Conservation (phyloP, 768 basidiomycete species). For the Boletus bicolor region DNA sequence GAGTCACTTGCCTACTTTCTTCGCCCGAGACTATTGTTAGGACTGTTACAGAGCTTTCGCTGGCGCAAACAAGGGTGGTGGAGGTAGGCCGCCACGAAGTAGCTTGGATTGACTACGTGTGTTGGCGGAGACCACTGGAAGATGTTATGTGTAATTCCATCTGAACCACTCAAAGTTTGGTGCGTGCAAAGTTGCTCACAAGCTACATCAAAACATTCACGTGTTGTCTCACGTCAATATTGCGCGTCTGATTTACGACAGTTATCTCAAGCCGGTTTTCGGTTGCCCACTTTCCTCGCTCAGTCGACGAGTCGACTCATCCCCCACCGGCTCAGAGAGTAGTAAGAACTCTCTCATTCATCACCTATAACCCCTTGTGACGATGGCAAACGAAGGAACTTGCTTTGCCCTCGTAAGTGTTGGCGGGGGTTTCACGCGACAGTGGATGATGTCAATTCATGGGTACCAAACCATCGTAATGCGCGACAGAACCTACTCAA, state of each 20-base stretch:
- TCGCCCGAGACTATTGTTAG: neutral
- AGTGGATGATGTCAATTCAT: neutral
- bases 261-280: neutral
- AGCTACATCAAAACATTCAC: neutral
- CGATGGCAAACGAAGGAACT: neutral
- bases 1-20: neutral
- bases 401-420: neutral
- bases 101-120: neutral
- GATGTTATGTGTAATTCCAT: neutral
- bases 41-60: neutral
- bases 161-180: neutral
- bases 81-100: neutral
- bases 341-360: neutral
- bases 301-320: neutral
- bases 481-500: neutral
- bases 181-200: too few species aligned
- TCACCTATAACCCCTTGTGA: neutral
- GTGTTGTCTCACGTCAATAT: conserved; percentile 2
- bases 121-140: too few species aligned
- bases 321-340: neutral
- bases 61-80: neutral
- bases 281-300: neutral
- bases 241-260: neutral
- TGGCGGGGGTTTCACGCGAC: neutral
- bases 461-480: neutral